Evolutionary conservation across 257 asterid genomes (phyloP), one percentile per base, ranked within the genome.

Genomic region (Cruciata laevipes): DNA sequence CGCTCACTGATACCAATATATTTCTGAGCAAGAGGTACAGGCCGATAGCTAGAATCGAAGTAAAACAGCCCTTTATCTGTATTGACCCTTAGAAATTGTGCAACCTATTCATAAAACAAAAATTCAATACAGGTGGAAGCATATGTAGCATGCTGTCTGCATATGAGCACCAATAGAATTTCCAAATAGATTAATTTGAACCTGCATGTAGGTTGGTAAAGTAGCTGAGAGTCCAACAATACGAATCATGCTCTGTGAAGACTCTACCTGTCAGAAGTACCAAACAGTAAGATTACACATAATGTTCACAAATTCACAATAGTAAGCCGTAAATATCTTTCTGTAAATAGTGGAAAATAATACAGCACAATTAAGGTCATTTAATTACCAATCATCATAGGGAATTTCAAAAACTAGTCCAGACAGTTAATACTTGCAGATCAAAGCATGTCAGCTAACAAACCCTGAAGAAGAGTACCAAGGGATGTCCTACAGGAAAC

Each of bases 171-270:
- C 61, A 14, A 38, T 14, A 59, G 8, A 33, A 47, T 40, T 59
- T 57, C 55, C 6, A 12, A 57, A 65, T 7, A 27, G 21, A 7
- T 8, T 40, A 66, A 11, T 59, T 66, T 61, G 20, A 74, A 93
- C 99, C 99, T 93, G 97, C 79, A 90, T 78, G 81, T 93, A 93
- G 75, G 88, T 90, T 71, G 99, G 99, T 61, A 93, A 80, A 52
- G 97, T 93, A 72, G 99, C 99, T 74, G 99, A 93, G 77, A 93
- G 96, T 69, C 99, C 99, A 72, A 93, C 99, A 32, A 93, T 90
- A 64, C 99, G 97, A 38, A 93, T 93, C 99, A 93, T 93, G 76
- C 95, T 86, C 78, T 93, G 99, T n/a, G 97, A 83, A 69, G 96
- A 88, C 79, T 93, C 99, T 60, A 93, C 99, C 99, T 90, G 95